Evolutionary conservation across 805 yeast species (phyloP).

Genomic region (Candida dendrica): DNA sequence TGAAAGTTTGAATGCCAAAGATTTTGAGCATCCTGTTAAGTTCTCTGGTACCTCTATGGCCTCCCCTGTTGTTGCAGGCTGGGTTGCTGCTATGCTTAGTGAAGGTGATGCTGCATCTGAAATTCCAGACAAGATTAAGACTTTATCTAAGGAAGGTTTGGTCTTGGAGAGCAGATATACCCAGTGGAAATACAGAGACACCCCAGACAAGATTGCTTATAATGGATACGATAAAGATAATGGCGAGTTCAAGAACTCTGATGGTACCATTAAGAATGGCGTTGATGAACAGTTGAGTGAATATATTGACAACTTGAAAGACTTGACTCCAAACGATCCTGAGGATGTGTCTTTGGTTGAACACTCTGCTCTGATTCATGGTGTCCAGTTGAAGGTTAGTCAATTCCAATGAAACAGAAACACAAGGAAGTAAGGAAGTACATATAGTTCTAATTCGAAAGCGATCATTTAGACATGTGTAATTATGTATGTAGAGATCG

Average conservation of each 20-base stretch:
- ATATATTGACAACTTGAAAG: background rate
- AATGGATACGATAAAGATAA: slow-evolving; percentile 22
- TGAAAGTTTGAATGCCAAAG: slow-evolving; percentile 38
- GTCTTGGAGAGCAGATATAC: background rate
- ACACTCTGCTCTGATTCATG: background rate
- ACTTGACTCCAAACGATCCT: background rate
- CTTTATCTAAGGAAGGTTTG: slow-evolving; percentile 36
- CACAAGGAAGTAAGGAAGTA: too few species aligned
- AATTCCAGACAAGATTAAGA: slow-evolving; percentile 33
- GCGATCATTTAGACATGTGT: too few species aligned
- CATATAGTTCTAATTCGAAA: too few species aligned
- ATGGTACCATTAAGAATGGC: background rate
- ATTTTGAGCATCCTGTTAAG: slow-evolving; percentile 14
- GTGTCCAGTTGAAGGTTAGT: background rate
- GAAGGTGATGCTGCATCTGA: slow-evolving; percentile 37
- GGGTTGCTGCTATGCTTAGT: slow-evolving; percentile 48
- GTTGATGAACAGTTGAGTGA: background rate
- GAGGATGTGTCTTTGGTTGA: background rate
- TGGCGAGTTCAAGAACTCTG: slow-evolving; percentile 15
- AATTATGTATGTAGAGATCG: too few species aligned
- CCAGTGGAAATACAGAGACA: slow-evolving; percentile 31
- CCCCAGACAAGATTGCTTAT: slow-evolving; percentile 49
- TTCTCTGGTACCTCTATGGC: slow-evolving; percentile 81
- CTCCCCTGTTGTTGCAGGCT: slow-evolving; percentile 63
- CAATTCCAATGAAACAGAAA: too few species aligned